Percentiles rank a stretch among this genome's conserved stretches.
phyloP scores from a whole-genome alignment of 345 rosid genomes.

The Arabidopsis thaliana region DNA sequence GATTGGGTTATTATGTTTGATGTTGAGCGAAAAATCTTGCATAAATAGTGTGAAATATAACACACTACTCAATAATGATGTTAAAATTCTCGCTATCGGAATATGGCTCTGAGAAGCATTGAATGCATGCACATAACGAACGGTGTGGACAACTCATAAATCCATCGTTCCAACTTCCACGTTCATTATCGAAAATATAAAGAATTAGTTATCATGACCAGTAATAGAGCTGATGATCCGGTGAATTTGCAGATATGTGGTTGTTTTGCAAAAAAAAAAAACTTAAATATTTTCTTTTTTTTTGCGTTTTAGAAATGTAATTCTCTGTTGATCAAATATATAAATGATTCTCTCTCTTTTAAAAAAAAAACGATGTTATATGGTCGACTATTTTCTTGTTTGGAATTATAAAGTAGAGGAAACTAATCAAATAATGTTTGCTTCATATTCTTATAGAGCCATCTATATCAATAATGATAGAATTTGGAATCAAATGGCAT shows the following conservation, averaged over 20 bases:
- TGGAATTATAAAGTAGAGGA: neutral
- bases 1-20: too few species aligned
- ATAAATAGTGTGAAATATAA: neutral
- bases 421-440: constrained; percentile 7
- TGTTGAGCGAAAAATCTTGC: neutral
- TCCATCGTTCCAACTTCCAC: constrained; percentile 7
- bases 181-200: neutral
- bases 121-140: constrained; percentile 37
- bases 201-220: too few species aligned
- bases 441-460: neutral
- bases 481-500: constrained; percentile 34
- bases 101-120: constrained; percentile 30
- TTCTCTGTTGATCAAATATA: too few species aligned
- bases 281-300: too few species aligned
- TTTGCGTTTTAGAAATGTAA: too few species aligned
- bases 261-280: too few species aligned
- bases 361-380: neutral
- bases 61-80: neutral
- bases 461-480: constrained; percentile 35
- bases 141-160: constrained; percentile 31
- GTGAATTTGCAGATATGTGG: too few species aligned
- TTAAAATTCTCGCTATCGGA: neutral
- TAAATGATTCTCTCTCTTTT: too few species aligned
- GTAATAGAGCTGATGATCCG: too few species aligned
- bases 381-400: neutral